A percentile compares a stretch with the other conserved stretches of the same genome.
phyloP scores from a whole-genome alignment of 768 basidiomycete genomes.

The Rhizopogon salebrosus region DNA sequence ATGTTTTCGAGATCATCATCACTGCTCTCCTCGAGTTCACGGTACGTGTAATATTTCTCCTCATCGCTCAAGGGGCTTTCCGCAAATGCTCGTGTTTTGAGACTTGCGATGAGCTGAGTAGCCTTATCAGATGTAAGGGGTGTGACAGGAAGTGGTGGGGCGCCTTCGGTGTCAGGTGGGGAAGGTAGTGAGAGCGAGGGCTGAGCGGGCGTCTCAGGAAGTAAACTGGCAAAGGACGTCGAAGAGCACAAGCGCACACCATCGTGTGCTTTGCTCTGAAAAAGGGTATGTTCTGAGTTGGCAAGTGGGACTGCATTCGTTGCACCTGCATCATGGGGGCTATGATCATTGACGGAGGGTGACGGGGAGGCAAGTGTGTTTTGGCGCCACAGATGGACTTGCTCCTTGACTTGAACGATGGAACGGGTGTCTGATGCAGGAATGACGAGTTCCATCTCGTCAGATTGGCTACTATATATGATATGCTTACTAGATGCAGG shows the following conservation, averaged over 20 bases:
- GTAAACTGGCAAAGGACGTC: conserved; percentile 3
- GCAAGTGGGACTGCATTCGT: neutral
- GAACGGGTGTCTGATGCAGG: conserved; percentile 22
- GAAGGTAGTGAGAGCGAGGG: conserved; percentile 16
- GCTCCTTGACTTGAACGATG: conserved; percentile 28
- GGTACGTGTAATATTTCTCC: conserved; percentile 26
- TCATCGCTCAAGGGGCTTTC: conserved; percentile 42
- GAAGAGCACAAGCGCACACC: conserved; percentile 6
- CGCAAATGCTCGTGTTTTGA: conserved; percentile 59
- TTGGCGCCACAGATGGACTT: conserved; percentile 40
- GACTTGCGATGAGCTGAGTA: conserved; percentile 54
- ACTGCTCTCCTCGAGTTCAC: conserved; percentile 46
- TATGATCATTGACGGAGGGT: conserved; percentile 7
- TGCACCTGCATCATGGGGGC: neutral
- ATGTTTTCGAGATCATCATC: conserved; percentile 36
- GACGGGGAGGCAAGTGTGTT: conserved; percentile 18
- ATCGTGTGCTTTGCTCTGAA: conserved; percentile 3
- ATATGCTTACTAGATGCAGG: conserved; percentile 25
- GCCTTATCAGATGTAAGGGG: conserved; percentile 37
- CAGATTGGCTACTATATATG: conserved; percentile 63
- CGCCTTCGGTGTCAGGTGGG: conserved; percentile 15
- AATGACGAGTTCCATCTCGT: conserved; percentile 51
- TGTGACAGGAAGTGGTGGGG: conserved; percentile 21
- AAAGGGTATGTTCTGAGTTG: conserved; percentile 3
- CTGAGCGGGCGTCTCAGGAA: conserved; percentile 12